Base-by-base conservation (phyloP, 176 grass and related monocot species). In the Cenchrus purpureus region DNA sequence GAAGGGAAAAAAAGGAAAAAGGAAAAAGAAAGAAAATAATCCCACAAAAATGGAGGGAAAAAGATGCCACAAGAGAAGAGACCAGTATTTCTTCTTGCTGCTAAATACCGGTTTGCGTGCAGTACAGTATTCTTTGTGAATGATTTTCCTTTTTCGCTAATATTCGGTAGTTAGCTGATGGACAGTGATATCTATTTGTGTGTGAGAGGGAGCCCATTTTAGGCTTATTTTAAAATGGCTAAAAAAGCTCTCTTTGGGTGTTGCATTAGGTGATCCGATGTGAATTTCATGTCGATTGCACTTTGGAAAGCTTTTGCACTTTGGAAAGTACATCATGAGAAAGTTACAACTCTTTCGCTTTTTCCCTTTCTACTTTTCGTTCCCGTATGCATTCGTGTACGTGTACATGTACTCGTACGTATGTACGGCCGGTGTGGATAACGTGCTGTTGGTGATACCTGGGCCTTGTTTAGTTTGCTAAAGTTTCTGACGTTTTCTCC, bases 181-280 rank as follows among this genome's bases (percentile, higher is more conserved):
- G 77, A 76, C 53, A 83, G 68, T 55, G 78, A 81, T 61, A 50
- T 25, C 25, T 25, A 25, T 71, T 70, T 62, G 82, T 55, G 73
- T 64, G 78, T 55, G 71, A 1, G 11, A 49, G 54, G 69, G 80
- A 79, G 85, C 22, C 63, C 81, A 34, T 87, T 63, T 40, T 91
- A 55, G 29, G 85, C 64, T 81, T 87, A 78, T 91, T 87, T 91
- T 84, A 84, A 84, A 80, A 87, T 91, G 76, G 85, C 70, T 63
- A 87, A 75, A 79, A 79, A 91, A 70, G 62, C 81, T 81, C 61
- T 78, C 13, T 34, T 80, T 32, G 17, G 25, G 74, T 85, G 54
- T 48, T 82, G 83, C 83, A 86, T 90, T 82, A 43, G 69, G 68
- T 69, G 75, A 80, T 59, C 10, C 57, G 48, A 80, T 87, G 45